Percentiles rank a stretch among this genome's conserved stretches.
These are phyloP conservation scores for Dendrobium officinale DNA, from an alignment of 106 monocot genomes.

Conservation along the genomic window DNA sequence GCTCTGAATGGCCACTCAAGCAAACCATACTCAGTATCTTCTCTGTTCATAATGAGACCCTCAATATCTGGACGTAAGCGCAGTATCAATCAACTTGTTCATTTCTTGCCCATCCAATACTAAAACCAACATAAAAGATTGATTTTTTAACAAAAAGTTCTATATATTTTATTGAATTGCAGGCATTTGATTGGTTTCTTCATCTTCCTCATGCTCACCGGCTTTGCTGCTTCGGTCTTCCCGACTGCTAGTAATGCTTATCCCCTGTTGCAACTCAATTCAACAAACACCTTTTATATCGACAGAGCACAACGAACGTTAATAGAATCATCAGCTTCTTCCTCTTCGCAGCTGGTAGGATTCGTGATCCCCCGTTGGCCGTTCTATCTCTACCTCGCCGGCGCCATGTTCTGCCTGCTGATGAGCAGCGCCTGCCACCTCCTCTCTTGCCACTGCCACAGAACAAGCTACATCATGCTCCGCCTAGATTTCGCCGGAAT, in stretches of 20 bases:
- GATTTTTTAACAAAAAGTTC: too few relatives aligned
- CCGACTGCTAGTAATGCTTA: background rate
- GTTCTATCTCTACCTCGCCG: constrained; percentile 40
- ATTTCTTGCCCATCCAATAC: too few relatives aligned
- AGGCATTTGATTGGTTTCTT: constrained; percentile 26
- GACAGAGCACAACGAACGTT: background rate
- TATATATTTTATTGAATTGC: background rate
- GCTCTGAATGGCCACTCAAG: constrained; percentile 45
- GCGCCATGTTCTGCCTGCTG: constrained; percentile 59
- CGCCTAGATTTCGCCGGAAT: constrained; percentile 67
- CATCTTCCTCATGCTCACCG: constrained; percentile 14
- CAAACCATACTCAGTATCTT: constrained; percentile 50
- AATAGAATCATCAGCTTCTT: background rate
- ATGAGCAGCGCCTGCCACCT: constrained; percentile 64
- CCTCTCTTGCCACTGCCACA: constrained; percentile 20
- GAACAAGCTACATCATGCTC: constrained; percentile 27
- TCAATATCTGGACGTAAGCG: constrained; percentile 51
- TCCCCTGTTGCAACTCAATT: background rate
- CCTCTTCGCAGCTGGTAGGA: background rate
- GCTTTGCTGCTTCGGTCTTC: background rate
- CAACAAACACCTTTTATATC: background rate
- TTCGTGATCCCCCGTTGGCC: constrained; percentile 25
- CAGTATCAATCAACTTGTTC: too few relatives aligned
- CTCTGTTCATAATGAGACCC: constrained; percentile 51
- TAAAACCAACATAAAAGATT: background rate